A percentile compares a stretch with the other conserved stretches of the same genome.
Conservation (phyloP, 108 stramenopile genomes). For the Fistulifera pelliculosa region DNA sequence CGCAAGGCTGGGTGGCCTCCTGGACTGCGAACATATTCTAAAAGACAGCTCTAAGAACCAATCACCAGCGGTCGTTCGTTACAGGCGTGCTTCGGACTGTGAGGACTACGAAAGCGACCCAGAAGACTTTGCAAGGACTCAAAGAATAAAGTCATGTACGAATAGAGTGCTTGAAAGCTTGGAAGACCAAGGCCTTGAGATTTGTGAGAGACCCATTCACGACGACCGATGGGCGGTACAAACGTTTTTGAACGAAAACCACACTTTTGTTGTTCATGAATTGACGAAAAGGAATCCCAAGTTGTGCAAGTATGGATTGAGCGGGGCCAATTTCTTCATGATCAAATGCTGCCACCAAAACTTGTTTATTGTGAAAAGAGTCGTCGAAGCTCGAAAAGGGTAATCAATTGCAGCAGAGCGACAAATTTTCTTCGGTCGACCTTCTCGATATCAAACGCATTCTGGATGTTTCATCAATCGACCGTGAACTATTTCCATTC, state of each 20-base stretch:
- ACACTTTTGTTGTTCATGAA: constrained; percentile 24
- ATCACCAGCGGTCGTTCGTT: neutral
- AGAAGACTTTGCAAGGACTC: constrained; percentile 23
- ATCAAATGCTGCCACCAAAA: constrained; percentile 27
- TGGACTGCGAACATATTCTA: neutral
- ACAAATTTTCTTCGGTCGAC: constrained; percentile 15
- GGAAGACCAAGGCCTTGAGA: neutral
- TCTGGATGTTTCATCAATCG: constrained; percentile 11
- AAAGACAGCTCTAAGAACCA: neutral
- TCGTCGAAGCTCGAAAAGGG: neutral
- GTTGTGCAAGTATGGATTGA: constrained; percentile 45
- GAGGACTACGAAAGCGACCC: constrained; percentile 42
- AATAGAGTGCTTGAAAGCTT: constrained; percentile 1
- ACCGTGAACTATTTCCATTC: constrained; percentile 16
- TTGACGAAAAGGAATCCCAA: constrained; percentile 4
- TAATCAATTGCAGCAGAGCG: neutral
- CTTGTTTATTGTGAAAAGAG: constrained; percentile 21
- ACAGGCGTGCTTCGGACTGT: constrained; percentile 12
- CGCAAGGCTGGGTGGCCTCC: too few relatives aligned
- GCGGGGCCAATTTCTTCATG: constrained; percentile 25
- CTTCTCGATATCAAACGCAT: constrained; percentile 42
- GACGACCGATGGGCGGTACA: constrained; percentile 10
- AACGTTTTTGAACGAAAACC: constrained; percentile 26
- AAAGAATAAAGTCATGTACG: too few relatives aligned
- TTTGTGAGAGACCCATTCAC: neutral